These are phyloP conservation scores for Penicillium herquei DNA, from an alignment of 495 filamentous ascomycete species.

Conservation along the genomic window DNA sequence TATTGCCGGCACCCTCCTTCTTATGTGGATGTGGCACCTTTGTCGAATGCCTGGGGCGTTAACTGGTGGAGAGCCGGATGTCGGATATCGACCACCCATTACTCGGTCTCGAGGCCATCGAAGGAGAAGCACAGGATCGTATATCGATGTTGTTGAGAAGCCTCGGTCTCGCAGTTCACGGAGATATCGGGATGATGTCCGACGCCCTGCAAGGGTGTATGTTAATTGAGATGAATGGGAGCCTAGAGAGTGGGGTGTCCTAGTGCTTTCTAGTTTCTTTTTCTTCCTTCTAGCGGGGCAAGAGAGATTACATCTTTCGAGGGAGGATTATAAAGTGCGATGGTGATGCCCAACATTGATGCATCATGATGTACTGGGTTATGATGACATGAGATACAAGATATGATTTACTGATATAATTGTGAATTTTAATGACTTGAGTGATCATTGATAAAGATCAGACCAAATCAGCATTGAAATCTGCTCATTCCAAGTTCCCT, in stretches of 20 bases:
- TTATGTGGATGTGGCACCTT: constrained; percentile 50
- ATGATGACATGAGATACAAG: not conserved
- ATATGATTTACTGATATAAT: too few relatives aligned
- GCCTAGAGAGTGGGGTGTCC: not conserved
- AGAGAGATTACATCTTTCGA: too few relatives aligned
- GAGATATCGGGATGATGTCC: constrained; percentile 27
- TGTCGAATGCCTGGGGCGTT: constrained; percentile 25
- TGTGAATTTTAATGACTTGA: not conserved
- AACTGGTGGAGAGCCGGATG: constrained; percentile 24
- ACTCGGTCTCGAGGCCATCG: constrained; percentile 13
- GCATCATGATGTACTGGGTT: not conserved
- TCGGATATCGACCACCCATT: constrained; percentile 23
- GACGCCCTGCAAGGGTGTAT: constrained; percentile 40
- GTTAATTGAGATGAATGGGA: constrained; percentile 11
- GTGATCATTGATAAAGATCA: not conserved
- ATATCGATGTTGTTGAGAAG: constrained; percentile 40
- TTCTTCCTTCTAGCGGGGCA: too few relatives aligned
- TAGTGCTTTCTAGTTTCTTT: too few relatives aligned
- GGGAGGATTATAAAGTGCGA: not conserved
- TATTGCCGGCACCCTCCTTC: constrained; percentile 52
- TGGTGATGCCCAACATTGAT: not conserved
- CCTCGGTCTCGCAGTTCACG: constrained; percentile 15
- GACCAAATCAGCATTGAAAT: too few relatives aligned
- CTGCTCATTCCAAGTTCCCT: too few relatives aligned
- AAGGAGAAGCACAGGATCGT: constrained; percentile 21